Conservation (phyloP, 2,329 filamentous ascomycete species). For the Cladosporium colombiae region DNA sequence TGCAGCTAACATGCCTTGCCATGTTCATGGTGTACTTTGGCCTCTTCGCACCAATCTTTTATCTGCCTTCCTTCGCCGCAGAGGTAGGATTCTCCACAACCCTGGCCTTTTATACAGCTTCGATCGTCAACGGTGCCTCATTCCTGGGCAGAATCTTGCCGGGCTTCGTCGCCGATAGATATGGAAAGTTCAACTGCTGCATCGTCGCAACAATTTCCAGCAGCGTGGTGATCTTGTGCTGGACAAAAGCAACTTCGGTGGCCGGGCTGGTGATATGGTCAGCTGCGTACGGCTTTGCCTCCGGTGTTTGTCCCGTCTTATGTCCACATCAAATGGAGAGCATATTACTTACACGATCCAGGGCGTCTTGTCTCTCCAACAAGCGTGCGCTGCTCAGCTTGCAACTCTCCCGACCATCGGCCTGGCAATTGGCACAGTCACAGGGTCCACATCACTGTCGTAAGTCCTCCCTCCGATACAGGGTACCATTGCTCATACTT, state of each 20-base stretch:
- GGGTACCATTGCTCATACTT: not conserved
- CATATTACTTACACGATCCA: constrained; percentile 28
- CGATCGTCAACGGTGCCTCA: constrained; percentile 44
- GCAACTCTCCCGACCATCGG: constrained; percentile 43
- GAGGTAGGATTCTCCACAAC: constrained; percentile 26
- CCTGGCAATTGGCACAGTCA: constrained; percentile 45
- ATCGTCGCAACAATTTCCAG: constrained; percentile 40
- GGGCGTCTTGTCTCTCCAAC: constrained; percentile 51
- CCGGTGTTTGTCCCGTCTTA: constrained; percentile 39
- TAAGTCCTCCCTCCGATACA: constrained; percentile 32
- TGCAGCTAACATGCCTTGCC: constrained; percentile 21
- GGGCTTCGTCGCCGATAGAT: constrained; percentile 43
- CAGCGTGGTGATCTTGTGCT: constrained; percentile 40
- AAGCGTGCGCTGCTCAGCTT: constrained; percentile 48
- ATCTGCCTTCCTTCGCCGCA: constrained; percentile 41
- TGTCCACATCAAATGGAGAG: not conserved
- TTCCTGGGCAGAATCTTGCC: constrained; percentile 44
- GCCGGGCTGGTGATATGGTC: constrained; percentile 31
- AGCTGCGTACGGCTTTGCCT: constrained; percentile 49
- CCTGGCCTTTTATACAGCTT: constrained; percentile 38
- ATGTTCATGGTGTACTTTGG: constrained; percentile 36
- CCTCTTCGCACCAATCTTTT: constrained; percentile 43
- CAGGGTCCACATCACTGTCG: constrained; percentile 47
- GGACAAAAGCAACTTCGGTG: constrained; percentile 29
- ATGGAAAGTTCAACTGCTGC: constrained; percentile 45